These are phyloP conservation scores for Cryptococcus sp. DNA, from an alignment of 1,284 basidiomycete species.

Conservation along the genomic window DNA sequence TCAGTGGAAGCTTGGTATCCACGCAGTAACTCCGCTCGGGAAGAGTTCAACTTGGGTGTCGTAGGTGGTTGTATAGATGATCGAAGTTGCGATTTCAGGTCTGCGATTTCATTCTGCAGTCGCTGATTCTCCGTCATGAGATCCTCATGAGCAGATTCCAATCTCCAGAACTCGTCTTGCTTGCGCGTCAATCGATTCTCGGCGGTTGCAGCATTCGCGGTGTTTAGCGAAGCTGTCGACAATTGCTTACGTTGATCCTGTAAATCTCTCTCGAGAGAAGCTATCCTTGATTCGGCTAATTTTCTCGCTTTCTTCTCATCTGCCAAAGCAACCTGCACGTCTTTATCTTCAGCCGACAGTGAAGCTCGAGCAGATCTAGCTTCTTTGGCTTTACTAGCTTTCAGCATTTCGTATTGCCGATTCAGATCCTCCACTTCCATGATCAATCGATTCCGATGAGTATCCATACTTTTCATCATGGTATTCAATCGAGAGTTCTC, in stretches of 20 bases:
- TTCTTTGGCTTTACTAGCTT: slow-evolving; percentile 51
- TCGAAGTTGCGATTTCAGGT: slow-evolving; percentile 12
- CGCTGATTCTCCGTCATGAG: slow-evolving; percentile 23
- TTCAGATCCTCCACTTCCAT: slow-evolving; percentile 80
- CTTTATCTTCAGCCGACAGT: slow-evolving; percentile 34
- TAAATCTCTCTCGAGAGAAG: slow-evolving; percentile 37
- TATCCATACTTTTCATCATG: slow-evolving; percentile 36
- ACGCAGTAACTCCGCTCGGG: slow-evolving; percentile 36
- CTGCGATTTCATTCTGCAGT: slow-evolving; percentile 22
- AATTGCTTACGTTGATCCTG: slow-evolving; percentile 33
- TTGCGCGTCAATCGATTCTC: slow-evolving; percentile 13
- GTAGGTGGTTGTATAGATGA: background rate
- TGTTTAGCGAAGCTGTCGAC: slow-evolving; percentile 20
- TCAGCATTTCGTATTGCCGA: slow-evolving; percentile 70
- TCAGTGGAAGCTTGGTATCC: slow-evolving; percentile 42
- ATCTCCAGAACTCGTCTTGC: slow-evolving; percentile 27
- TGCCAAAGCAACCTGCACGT: slow-evolving; percentile 20
- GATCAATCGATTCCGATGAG: slow-evolving; percentile 57
- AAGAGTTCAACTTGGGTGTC: slow-evolving; percentile 8
- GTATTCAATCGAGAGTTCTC: slow-evolving; percentile 42
- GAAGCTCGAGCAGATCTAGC: slow-evolving; percentile 33
- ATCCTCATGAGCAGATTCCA: slow-evolving; percentile 24
- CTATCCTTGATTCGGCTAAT: slow-evolving; percentile 27
- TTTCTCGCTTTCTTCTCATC: slow-evolving; percentile 32
- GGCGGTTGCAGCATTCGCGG: slow-evolving; percentile 7